A percentile compares a stretch with the other conserved stretches of the same genome.
Conservation (phyloP, 2,329 filamentous ascomycete species). For the Colletotrichum trifolii region DNA sequence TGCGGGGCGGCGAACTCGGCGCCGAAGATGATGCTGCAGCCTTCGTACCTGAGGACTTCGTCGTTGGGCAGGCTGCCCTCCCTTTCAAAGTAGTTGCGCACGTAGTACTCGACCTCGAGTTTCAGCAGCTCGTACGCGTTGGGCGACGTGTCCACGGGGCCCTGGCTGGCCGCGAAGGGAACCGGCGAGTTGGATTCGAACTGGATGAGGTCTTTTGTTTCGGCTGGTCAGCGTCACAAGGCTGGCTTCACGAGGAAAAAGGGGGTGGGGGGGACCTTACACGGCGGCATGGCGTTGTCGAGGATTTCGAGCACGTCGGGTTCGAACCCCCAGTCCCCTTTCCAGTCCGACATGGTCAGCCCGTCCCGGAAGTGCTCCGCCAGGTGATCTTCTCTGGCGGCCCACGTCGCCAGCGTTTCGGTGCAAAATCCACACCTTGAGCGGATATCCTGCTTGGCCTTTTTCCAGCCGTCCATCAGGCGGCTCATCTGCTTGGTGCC, state of each 20-base stretch:
- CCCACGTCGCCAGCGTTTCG: slow-evolving; percentile 49
- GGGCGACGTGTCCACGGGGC: slow-evolving; percentile 36
- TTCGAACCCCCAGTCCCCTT: slow-evolving; percentile 56
- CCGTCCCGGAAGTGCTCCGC: slow-evolving; percentile 55
- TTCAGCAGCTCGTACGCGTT: slow-evolving; percentile 51
- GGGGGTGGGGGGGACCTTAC: slow-evolving; percentile 37
- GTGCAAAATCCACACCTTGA: slow-evolving; percentile 57
- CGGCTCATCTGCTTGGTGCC: slow-evolving; percentile 50
- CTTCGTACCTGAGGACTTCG: slow-evolving; percentile 40
- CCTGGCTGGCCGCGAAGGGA: slow-evolving; percentile 20
- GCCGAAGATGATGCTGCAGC: slow-evolving; percentile 44
- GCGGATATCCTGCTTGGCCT: slow-evolving; percentile 46
- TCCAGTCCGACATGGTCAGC: slow-evolving; percentile 56
- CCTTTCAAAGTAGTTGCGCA: slow-evolving; percentile 40
- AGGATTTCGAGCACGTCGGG: slow-evolving; percentile 47
- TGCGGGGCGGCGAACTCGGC: slow-evolving; percentile 38
- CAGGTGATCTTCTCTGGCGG: slow-evolving; percentile 50
- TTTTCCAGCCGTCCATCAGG: slow-evolving; percentile 59
- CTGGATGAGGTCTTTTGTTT: slow-evolving; percentile 25
- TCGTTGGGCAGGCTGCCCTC: slow-evolving; percentile 38
- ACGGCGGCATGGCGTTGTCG: slow-evolving; percentile 55
- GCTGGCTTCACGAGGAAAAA: not conserved
- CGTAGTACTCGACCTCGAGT: slow-evolving; percentile 46
- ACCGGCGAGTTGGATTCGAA: slow-evolving; percentile 22
- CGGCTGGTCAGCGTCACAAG: not conserved